Percentiles rank a stretch among this genome's conserved stretches.
These are phyloP conservation scores for Exutisphaerella laricina DNA, from an alignment of 2,329 filamentous ascomycete genomes.

Conservation along the genomic window DNA sequence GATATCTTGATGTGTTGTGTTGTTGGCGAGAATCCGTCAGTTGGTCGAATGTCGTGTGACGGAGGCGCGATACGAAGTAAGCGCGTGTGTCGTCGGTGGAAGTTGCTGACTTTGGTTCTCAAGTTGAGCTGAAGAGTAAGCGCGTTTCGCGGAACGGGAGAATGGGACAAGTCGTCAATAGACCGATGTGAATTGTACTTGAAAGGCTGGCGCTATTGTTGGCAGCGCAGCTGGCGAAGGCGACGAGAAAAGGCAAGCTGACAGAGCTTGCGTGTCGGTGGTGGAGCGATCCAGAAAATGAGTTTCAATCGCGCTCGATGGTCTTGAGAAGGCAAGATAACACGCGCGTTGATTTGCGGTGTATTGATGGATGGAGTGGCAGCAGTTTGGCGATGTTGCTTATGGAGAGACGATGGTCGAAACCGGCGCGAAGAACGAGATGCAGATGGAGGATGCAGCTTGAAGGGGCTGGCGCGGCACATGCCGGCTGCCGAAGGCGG, in stretches of 20 bases:
- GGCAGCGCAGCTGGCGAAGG: constrained; percentile 4
- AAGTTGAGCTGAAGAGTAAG: constrained; percentile 1
- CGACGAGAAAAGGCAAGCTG: constrained; percentile 4
- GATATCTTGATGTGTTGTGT: constrained; percentile 5
- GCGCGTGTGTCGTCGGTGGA: neutral
- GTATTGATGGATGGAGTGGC: constrained; percentile 1
- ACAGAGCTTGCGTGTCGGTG: constrained; percentile 1
- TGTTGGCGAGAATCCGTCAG: neutral
- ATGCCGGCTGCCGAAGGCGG: too few species aligned
- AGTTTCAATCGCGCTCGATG: neutral
- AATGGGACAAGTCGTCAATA: neutral
- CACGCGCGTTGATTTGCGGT: constrained; percentile 1
- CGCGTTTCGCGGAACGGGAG: constrained; percentile 1
- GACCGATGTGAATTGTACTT: constrained; percentile 1
- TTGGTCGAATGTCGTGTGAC: neutral
- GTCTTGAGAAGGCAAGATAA: neutral
- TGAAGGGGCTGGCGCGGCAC: too few species aligned
- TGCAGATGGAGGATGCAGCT: too few species aligned
- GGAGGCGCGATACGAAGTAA: neutral
- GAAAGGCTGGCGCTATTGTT: neutral
- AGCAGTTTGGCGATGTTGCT: neutral
- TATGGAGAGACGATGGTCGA: neutral
- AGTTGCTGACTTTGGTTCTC: neutral
- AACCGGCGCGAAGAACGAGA: neutral
- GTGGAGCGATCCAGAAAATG: neutral